Conservation (phyloP, 1,139 yeast species). For the Hyphopichia burtonii region DNA sequence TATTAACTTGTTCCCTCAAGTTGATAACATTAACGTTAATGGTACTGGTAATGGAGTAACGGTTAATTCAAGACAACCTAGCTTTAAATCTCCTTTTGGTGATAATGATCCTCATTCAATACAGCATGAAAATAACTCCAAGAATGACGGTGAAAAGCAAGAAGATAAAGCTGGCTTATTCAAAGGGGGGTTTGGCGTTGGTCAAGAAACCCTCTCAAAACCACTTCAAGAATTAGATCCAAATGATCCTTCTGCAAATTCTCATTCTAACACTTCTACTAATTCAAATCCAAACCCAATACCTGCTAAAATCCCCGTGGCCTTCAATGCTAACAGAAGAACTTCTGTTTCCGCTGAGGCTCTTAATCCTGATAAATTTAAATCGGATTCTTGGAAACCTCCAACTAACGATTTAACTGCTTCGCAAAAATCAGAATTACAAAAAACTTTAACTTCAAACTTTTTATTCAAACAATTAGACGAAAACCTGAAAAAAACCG, state of each 20-base stretch:
- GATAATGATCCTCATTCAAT: conserved; percentile 63
- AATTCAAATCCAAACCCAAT: conserved; percentile 13
- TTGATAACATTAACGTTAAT: conserved; percentile 26
- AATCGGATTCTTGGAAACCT: conserved; percentile 70
- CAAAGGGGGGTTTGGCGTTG: conserved; percentile 46
- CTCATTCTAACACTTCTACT: conserved; percentile 7
- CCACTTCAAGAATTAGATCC: conserved; percentile 28
- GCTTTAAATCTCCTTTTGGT: conserved; percentile 65
- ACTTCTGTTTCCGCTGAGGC: conserved; percentile 87
- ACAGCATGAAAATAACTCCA: conserved; percentile 23
- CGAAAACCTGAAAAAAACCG: conserved; percentile 72
- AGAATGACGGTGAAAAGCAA: conserved; percentile 12
- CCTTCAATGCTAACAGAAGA: conserved; percentile 80
- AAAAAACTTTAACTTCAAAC: conserved; percentile 71
- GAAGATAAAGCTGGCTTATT: conserved; percentile 31
- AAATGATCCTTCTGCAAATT: conserved; percentile 21
- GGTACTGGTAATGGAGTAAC: conserved; percentile 18
- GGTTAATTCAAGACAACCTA: conserved; percentile 40
- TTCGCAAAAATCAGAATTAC: conserved; percentile 67
- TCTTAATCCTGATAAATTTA: conserved; percentile 53
- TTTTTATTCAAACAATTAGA: conserved; percentile 78
- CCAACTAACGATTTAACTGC: conserved; percentile 64
- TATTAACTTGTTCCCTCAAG: conserved; percentile 48
- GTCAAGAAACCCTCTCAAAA: conserved; percentile 12
- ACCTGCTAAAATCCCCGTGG: conserved; percentile 39